These are phyloP conservation scores for Cryptococcus deneoformans DNA, from an alignment of 1,284 basidiomycete species.

Conservation along the genomic window DNA sequence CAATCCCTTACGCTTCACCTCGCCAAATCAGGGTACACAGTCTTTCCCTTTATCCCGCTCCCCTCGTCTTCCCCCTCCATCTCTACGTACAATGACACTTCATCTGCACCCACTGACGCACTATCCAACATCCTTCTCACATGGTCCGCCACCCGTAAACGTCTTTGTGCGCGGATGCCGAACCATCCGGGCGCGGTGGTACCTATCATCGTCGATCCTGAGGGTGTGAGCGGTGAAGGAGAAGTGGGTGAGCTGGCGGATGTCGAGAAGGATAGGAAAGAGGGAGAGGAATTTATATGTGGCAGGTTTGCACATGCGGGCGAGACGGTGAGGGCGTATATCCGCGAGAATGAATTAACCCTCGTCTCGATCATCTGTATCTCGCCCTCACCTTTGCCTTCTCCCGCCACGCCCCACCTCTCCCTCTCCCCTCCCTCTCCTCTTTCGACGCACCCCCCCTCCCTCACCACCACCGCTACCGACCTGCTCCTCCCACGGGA, in stretches of 20 bases:
- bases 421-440: not conserved
- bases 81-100: not conserved
- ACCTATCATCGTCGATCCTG: slow-evolving; percentile 41
- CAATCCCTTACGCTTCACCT: slow-evolving; percentile 39
- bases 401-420: not conserved
- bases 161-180: slow-evolving; percentile 26
- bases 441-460: not conserved
- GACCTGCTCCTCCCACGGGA: too few relatives aligned
- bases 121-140: slow-evolving; percentile 35
- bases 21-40: slow-evolving; percentile 43
- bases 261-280: not conserved
- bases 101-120: slow-evolving; percentile 26
- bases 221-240: slow-evolving; percentile 3
- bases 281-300: slow-evolving; percentile 4
- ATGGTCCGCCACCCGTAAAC: slow-evolving; percentile 40
- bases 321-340: slow-evolving; percentile 43
- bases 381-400: not conserved
- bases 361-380: slow-evolving; percentile 37
- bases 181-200: slow-evolving; percentile 37
- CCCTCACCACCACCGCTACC: too few relatives aligned
- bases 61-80: slow-evolving; percentile 11
- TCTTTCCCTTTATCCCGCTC: slow-evolving; percentile 41
- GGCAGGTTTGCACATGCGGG: slow-evolving; percentile 36
- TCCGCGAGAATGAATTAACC: slow-evolving; percentile 30
- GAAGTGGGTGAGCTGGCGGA: not conserved